Evolutionary conservation across 2,329 filamentous ascomycete species (phyloP), one percentile per base, ranked within the genome.

Genomic region (Lasiodiplodia theobromae): DNA sequence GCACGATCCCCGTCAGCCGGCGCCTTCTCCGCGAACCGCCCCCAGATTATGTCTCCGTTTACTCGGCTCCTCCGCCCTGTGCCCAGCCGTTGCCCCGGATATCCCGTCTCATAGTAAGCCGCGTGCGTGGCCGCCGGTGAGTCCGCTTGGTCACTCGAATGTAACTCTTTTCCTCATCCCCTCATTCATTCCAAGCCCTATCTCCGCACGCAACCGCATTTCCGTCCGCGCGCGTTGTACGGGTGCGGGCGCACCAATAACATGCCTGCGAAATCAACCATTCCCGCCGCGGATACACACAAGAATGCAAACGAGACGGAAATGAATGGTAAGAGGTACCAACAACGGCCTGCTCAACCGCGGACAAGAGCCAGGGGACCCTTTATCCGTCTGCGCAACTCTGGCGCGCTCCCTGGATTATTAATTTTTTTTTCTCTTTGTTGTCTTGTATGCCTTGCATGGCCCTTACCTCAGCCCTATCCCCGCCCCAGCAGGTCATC

Each of bases 401-500:
- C 8, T 23, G 23, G 40, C 44, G 37, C 60, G 60, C 60, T 52
- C 60, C 60, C 47, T 28, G 60, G 28, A 14, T 28, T 31, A 14
- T 34, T 49, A 23, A 34, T 40, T n/a, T 63, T n/a, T 49, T 49
- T 23, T 49, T 52, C 38, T 44, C 58, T 62, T 34, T 62, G 37
- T 47, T 60, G 57, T 60, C 57, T 62, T 28, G 25, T 51, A 44
- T 64, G 60, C 60, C 60, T 64, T 64, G 60, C 60, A 64, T 64
- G 11, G 60, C 60, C 60, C 60, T 64, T 64, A 64, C 44, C 44
- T 64, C 60, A 64, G 60, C 60, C 60, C 60, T 64, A 64, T 34
- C 47, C 47, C 60, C 28, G 37, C 54, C 25, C 54, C 8, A 21
- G 40, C 37, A 62, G 60, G 60, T 64, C 60, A 64, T 64, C 44